Conservation (phyloP, 2,329 filamentous ascomycete species). For the Davidsoniella neocaledoniae region DNA sequence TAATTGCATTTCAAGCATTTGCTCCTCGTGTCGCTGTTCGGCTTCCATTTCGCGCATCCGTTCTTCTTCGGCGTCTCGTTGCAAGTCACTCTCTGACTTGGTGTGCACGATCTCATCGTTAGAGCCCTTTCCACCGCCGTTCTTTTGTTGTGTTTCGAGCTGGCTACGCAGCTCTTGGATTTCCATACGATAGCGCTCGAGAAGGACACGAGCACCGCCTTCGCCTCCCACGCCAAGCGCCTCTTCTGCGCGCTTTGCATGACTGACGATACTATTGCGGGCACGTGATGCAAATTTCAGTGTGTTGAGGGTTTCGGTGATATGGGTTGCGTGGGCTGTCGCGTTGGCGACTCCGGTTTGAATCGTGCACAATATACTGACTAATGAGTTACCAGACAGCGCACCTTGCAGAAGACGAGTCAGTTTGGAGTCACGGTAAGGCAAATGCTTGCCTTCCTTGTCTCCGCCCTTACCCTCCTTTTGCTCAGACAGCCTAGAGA, state of each 20-base stretch:
- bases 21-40: constrained; percentile 79
- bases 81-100: constrained; percentile 29
- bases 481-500: constrained; percentile 74
- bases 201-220: constrained; percentile 66
- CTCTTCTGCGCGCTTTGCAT: constrained; percentile 89
- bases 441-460: constrained; percentile 80
- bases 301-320: constrained; percentile 81
- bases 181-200: constrained; percentile 88
- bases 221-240: constrained; percentile 67
- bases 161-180: constrained; percentile 68
- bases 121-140: constrained; percentile 38
- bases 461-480: constrained; percentile 56
- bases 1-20: constrained; percentile 96
- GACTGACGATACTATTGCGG: constrained; percentile 95
- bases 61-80: constrained; percentile 54
- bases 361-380: constrained; percentile 95
- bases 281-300: constrained; percentile 92
- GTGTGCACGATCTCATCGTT: background rate
- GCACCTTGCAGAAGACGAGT: constrained; percentile 85
- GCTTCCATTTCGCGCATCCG: constrained; percentile 61
- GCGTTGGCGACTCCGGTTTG: constrained; percentile 67
- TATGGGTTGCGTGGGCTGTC: constrained; percentile 57
- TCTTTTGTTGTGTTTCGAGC: constrained; percentile 66
- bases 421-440: constrained; percentile 94
- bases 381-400: constrained; percentile 79